Conservation (phyloP, 1,284 basidiomycete genomes). For the Cutaneotrichosporon spelunceum region DNA sequence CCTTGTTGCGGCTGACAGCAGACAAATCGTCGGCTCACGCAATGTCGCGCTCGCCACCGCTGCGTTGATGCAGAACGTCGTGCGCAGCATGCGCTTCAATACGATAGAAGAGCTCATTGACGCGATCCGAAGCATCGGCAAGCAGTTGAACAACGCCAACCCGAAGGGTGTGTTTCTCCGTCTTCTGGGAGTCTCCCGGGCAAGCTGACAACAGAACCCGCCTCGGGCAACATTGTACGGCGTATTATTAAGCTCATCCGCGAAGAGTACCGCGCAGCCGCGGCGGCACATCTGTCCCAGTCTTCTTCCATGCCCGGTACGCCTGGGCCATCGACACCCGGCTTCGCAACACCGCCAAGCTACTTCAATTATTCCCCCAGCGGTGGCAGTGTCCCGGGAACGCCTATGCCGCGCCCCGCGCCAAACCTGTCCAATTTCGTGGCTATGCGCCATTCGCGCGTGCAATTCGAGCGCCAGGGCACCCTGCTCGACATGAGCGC, state of each 20-base stretch:
- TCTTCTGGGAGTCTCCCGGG: not conserved
- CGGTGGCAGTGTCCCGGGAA: conserved; percentile 4
- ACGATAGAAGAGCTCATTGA: conserved; percentile 81
- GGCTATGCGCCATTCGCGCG: conserved; percentile 49
- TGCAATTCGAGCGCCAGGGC: conserved; percentile 45
- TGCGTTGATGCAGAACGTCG: conserved; percentile 79
- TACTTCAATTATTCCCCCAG: conserved; percentile 30
- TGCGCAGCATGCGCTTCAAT: conserved; percentile 78
- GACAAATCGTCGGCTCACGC: conserved; percentile 83
- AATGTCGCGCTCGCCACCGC: conserved; percentile 86
- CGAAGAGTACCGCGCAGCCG: conserved; percentile 73
- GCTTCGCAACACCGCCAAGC: conserved; percentile 40
- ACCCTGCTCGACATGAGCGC: conserved; percentile 27
- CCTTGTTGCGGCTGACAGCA: conserved; percentile 18
- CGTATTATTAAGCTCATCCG: conserved; percentile 87
- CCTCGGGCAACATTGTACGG: conserved; percentile 88
- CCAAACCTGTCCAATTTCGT: conserved; percentile 49
- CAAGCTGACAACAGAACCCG: conserved; percentile 64
- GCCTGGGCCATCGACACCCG: conserved; percentile 43
- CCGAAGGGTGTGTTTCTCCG: conserved; percentile 68
- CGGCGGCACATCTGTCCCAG: conserved; percentile 38
- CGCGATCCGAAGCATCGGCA: conserved; percentile 76
- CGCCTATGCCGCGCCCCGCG: conserved; percentile 27
- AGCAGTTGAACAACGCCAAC: conserved; percentile 77
- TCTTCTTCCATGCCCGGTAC: conserved; percentile 45